phyloP scores from a whole-genome alignment of 192 early-diverging fungal genomes.

The Gamsiella multidivaricata region DNA sequence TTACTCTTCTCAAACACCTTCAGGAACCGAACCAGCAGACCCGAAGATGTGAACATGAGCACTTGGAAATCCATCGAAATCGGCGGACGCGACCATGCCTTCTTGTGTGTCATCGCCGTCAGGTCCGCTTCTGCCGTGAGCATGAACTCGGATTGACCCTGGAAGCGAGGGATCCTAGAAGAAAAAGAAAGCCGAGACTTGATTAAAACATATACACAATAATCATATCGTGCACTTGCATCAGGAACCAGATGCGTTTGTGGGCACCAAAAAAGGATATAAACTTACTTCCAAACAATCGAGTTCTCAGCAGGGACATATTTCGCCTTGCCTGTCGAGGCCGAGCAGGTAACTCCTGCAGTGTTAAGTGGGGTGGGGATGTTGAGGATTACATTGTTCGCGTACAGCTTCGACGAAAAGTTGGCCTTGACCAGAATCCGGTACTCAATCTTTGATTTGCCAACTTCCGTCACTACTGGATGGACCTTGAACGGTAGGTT shows the following conservation, averaged over 20 bases:
- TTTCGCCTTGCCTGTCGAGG: conserved; percentile 89
- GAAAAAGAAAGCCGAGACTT: background rate
- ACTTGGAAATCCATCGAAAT: conserved; percentile 94
- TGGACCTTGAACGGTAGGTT: conserved; percentile 95
- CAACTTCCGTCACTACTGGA: conserved; percentile 90
- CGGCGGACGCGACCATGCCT: conserved; percentile 94
- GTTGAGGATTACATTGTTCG: conserved; percentile 87
- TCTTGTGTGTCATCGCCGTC: conserved; percentile 84
- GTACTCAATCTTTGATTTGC: conserved; percentile 87
- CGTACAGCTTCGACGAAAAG: conserved; percentile 88
- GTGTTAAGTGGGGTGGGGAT: conserved; percentile 95
- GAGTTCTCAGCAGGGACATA: conserved; percentile 94
- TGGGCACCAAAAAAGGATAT: background rate
- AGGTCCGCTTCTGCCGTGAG: conserved; percentile 87
- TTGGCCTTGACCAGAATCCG: conserved; percentile 90
- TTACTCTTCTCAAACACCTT: conserved; percentile 98
- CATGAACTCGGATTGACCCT: conserved; percentile 87
- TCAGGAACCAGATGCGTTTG: background rate
- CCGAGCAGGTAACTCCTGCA: conserved; percentile 82
- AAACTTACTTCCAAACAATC: conserved; percentile 92
- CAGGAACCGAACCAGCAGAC: conserved; percentile 94
- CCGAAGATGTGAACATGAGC: conserved; percentile 98
- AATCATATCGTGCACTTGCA: background rate
- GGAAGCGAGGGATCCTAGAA: conserved; percentile 88
- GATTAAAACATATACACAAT: background rate